Conservation (phyloP, 495 filamentous ascomycete species). For the Glarea lozoyensis region DNA sequence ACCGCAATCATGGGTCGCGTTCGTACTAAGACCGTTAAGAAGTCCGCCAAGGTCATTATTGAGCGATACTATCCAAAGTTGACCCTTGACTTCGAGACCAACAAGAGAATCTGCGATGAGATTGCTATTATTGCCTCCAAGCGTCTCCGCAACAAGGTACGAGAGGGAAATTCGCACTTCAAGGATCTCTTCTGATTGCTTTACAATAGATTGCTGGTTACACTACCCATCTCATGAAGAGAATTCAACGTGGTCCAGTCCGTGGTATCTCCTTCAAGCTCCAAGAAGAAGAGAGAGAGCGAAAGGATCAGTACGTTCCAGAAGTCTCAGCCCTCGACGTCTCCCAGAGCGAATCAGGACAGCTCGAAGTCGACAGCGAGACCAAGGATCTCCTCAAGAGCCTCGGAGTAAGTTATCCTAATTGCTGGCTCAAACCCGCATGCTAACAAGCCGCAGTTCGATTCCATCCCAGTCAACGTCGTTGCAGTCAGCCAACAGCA, state of each 20-base stretch:
- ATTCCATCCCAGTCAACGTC: constrained; percentile 92
- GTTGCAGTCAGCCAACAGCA: constrained; percentile 84
- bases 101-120: constrained; percentile 99
- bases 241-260: constrained; percentile 97
- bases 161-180: constrained; percentile 4
- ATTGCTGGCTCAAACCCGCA: too few species aligned
- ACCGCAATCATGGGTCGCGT: constrained; percentile 92
- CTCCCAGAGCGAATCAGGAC: constrained; percentile 81
- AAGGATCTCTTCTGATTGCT: constrained; percentile 1
- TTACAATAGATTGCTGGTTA: constrained; percentile 91
- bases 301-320: constrained; percentile 99
- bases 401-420: constrained; percentile 64
- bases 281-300: constrained; percentile 99
- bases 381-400: constrained; percentile 98
- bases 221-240: constrained; percentile 97
- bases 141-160: constrained; percentile 95
- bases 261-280: constrained; percentile 99
- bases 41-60: constrained; percentile 99
- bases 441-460: constrained; percentile 59
- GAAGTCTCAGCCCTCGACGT: constrained; percentile 98
- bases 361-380: constrained; percentile 90
- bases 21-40: constrained; percentile 98
- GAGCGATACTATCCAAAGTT: constrained; percentile 98
- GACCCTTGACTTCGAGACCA: constrained; percentile 99
- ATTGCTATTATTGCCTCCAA: constrained; percentile 98